phyloP scores from a whole-genome alignment of 129 eudicot genomes.

The Artemisia annua region DNA sequence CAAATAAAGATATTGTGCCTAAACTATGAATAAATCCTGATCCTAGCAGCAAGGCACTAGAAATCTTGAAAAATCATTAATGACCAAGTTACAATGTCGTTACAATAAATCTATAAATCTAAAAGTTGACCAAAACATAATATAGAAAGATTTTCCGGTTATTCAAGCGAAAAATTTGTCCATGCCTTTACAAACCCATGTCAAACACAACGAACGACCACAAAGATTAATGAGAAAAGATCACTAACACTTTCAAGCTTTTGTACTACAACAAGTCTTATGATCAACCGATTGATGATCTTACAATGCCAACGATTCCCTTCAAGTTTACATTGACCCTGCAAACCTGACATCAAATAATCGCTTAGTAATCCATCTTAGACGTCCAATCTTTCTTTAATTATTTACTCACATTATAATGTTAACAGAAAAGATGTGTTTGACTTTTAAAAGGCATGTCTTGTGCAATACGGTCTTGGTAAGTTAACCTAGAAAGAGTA shows the following conservation, averaged over 20 bases:
- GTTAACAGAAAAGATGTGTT: background rate
- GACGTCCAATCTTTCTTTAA: background rate
- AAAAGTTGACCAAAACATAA: constrained; percentile 25
- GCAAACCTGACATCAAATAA: constrained; percentile 28
- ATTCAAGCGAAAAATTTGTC: constrained; percentile 34
- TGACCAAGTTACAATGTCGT: constrained; percentile 19
- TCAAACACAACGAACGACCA: constrained; percentile 41
- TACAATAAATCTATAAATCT: constrained; percentile 23
- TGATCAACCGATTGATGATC: constrained; percentile 28
- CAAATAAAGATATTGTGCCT: too few relatives aligned
- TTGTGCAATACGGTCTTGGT: too few relatives aligned
- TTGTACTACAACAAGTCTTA: constrained; percentile 32
- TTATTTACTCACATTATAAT: background rate
- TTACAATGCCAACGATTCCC: constrained; percentile 24
- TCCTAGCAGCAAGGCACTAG: constrained; percentile 15
- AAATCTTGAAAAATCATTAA: constrained; percentile 13
- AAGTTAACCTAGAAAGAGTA: too few relatives aligned
- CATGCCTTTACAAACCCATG: constrained; percentile 40
- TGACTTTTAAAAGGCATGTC: too few relatives aligned
- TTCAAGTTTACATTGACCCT: constrained; percentile 32
- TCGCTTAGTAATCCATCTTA: constrained; percentile 14
- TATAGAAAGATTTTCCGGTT: constrained; percentile 24
- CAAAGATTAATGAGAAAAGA: constrained; percentile 25
- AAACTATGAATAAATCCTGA: background rate
- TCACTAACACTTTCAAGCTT: constrained; percentile 32